These are phyloP conservation scores for Cladosporium colombiae DNA, from an alignment of 2,329 filamentous ascomycete genomes.

Conservation along the genomic window DNA sequence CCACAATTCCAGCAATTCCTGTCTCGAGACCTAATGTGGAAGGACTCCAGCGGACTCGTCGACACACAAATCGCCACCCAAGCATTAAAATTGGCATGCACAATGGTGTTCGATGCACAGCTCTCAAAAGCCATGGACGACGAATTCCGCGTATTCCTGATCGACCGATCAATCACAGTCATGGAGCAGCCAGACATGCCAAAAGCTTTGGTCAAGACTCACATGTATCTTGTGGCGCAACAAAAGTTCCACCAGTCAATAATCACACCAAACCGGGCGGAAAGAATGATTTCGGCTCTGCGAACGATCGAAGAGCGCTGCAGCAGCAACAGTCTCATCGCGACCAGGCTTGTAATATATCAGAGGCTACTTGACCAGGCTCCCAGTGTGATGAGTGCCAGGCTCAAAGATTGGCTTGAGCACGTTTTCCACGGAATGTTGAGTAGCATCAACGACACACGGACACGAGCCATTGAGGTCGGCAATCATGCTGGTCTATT, in stretches of 20 bases:
- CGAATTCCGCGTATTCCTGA: conserved; percentile 76
- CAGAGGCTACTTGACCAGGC: conserved; percentile 73
- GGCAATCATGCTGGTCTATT: conserved; percentile 69
- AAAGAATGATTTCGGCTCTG: conserved; percentile 69
- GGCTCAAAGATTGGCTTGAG: conserved; percentile 74
- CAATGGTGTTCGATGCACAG: conserved; percentile 73
- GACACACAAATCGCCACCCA: conserved; percentile 75
- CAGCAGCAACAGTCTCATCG: conserved; percentile 77
- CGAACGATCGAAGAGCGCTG: conserved; percentile 72
- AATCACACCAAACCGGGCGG: conserved; percentile 71
- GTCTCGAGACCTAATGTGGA: conserved; percentile 72
- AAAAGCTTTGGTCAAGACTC: conserved; percentile 75
- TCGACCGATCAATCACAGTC: conserved; percentile 76
- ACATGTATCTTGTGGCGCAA: conserved; percentile 77
- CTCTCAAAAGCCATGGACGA: conserved; percentile 69
- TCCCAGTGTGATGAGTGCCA: conserved; percentile 67
- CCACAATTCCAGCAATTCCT: conserved; percentile 77
- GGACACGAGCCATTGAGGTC: conserved; percentile 70
- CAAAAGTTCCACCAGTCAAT: conserved; percentile 76
- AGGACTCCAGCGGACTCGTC: conserved; percentile 46
- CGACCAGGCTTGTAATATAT: conserved; percentile 77
- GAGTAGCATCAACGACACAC: conserved; percentile 74
- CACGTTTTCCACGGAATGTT: conserved; percentile 82
- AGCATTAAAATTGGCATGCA: conserved; percentile 73
- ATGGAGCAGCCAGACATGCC: conserved; percentile 68